Conservation (phyloP, 371 early-diverging fungal genomes). For the Blakeslea trispora region DNA sequence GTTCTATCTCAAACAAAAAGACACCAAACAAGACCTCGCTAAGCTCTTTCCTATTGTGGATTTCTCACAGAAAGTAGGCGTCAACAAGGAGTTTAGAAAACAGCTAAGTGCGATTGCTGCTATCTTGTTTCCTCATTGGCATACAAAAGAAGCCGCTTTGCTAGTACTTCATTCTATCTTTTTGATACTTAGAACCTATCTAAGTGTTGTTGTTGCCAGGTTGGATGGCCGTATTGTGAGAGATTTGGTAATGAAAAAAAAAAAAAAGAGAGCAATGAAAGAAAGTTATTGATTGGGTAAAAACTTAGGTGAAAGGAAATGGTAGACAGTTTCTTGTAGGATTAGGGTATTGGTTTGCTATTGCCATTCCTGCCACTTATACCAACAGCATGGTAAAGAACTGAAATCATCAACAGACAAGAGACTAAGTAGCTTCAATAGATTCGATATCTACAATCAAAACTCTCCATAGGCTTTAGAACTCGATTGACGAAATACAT, state of each 20-base stretch:
- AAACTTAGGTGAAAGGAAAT: conserved; percentile 42
- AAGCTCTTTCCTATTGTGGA: conserved; percentile 37
- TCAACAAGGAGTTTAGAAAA: conserved; percentile 67
- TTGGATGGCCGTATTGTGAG: conserved; percentile 93
- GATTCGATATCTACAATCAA: conserved; percentile 90
- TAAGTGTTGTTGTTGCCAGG: conserved; percentile 90
- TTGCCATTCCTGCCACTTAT: conserved; percentile 96
- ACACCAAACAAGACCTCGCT: conserved; percentile 4
- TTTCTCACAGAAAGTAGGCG: conserved; percentile 52
- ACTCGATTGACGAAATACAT: conserved; percentile 80
- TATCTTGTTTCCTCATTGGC: conserved; percentile 72
- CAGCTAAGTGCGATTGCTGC: conserved; percentile 71
- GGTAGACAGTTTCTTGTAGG: conserved; percentile 47
- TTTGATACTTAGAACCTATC: conserved; percentile 87
- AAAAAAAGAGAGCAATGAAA: no score
- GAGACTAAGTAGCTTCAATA: conserved; percentile 13
- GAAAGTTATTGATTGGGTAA: no score
- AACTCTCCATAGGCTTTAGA: conserved; percentile 86
- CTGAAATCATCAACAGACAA: not conserved
- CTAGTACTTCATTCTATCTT: conserved; percentile 84
- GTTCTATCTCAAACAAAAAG: not conserved
- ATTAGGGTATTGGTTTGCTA: conserved; percentile 90
- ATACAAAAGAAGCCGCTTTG: conserved; percentile 79
- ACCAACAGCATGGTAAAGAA: conserved; percentile 91
- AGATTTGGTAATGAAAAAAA: conserved; percentile 88